Evolutionary conservation across 2,329 filamentous ascomycete genomes (phyloP), one percentile per base, ranked within the genome.

Genomic region (Trichoderma simmonsii): DNA sequence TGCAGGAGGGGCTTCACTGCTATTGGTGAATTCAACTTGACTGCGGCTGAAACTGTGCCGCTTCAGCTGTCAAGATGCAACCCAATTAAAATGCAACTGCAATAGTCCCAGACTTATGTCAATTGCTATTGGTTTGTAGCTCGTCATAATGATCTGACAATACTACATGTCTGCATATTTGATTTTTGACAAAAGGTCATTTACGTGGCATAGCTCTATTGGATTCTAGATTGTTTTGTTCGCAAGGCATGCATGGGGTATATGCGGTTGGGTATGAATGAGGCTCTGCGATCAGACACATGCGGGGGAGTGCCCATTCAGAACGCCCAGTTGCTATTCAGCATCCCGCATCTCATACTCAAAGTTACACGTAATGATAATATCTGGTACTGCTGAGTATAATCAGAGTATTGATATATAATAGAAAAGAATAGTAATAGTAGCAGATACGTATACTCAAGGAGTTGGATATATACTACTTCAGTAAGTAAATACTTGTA

Each of bases 351-450:
- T 43, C 36, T 8, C 36, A 43, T 18, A 8, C 15, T 18, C 15
- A 43, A 9, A 43, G 5, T 8, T 43, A 43, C 36, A 43, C 15
- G 15, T 43, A 43, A 43, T 43, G 36, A 18, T 43, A 43, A 43
- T 15, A 43, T 18, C 36, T 18, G 36, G 6, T 18, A 18, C 15
- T 39, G 3, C 6, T 39, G 3, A 18, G 15, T 39, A 15, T 39
- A 39, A 39, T 8, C 14, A 39, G 2, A 39, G 36, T 39, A 39
- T 36, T 15, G 5, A 93, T 87, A 59, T 1, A 93, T 87, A 59
- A 14, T 15, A 30, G 48, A n/a, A 51, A 3, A 51, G 48, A 24
- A 24, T n/a, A n/a, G 48, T 51, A n/a, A 12, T 9, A 15, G n/a
- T 24, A 39, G 6, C 36, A 39, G 3, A 39, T 15, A 32, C 28